Base-by-base conservation (phyloP, 148 eudicot species). In the Vaccinium macrocarpon region DNA sequence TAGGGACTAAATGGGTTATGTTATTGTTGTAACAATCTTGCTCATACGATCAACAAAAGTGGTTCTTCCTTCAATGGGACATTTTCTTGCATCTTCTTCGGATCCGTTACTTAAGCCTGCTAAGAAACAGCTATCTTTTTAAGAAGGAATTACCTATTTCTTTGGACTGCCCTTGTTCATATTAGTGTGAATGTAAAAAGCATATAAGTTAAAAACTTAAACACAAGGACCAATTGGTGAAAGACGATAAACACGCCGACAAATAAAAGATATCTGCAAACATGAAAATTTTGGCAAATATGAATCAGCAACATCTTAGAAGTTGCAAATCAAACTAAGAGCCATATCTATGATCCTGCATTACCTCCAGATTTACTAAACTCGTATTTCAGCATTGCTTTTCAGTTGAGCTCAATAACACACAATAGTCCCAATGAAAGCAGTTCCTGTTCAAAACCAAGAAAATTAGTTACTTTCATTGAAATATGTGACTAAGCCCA, bases 291-390 rank as follows among this genome's bases (percentile, higher is more conserved):
- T 32, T 55, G 4, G 15, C 32, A 52, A 21, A 14, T 16, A 27
- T 0, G 3, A 14, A 21, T n/a, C 35, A 50, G 14, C 14, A 46
- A 78, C 27, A 78, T 27, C 68, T 62, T 27, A 62, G 7, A 25
- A 51, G 59, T 51, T 77, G 46, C 61, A 52, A 78, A 25, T 78
- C 62, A 27, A 27, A 78, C 23, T 52, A 76, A 76, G 48, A 76
- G 57, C 18, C 55, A 46, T 49, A 12, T n/a, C 52, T 50, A 23
- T 76, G 25, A n/a, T 48, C 10, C 27, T 48, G 13, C 49, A 75
- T 46, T 48, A 76, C 56, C 77, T 73, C 77, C 77, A 18, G 50
- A 46, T 42, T 42, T 73, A 19, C 77, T 73, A 42, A 46, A 35
- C 23, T 42, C n/a, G 51, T 18, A 23, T 52, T 12, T 78, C 19